A percentile compares a stretch with the other conserved stretches of the same genome.
Conservation (phyloP, 179 eudicot species). For the Silene coronaria region DNA sequence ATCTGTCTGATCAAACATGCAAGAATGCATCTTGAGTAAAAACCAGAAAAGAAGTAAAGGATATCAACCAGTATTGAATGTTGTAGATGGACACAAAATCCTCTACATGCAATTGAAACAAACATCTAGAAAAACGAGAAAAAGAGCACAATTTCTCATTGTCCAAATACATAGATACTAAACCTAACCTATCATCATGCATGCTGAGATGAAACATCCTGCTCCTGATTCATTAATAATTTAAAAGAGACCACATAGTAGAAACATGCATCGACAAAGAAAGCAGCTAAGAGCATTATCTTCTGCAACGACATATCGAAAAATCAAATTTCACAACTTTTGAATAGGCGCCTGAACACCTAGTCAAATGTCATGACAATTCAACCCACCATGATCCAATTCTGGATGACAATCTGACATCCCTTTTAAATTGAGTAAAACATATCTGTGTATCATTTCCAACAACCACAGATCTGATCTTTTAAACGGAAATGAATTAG, state of each 20-base stretch:
- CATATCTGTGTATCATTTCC: background rate
- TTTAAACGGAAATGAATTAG: background rate
- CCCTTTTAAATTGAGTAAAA: background rate
- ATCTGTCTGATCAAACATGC: background rate
- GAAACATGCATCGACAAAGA: background rate
- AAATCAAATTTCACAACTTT: too few relatives aligned
- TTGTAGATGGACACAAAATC: background rate
- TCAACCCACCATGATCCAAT: background rate
- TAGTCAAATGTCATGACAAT: constrained; percentile 5
- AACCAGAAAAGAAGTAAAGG: background rate
- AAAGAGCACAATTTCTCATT: background rate
- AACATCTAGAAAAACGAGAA: background rate
- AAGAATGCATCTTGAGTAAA: background rate
- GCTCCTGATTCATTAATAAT: background rate
- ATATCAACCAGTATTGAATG: background rate
- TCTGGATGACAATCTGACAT: background rate
- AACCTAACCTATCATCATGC: background rate
- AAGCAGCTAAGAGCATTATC: background rate
- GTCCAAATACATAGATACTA: background rate
- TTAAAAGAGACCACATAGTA: background rate
- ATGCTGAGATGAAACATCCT: background rate
- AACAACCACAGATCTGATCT: background rate
- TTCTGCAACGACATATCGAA: too few relatives aligned
- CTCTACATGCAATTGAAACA: background rate
- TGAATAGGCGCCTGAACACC: background rate